A percentile compares a stretch with the other conserved stretches of the same genome.
Conservation (phyloP, 2,329 filamentous ascomycete genomes). For the Delphinella strobiligena region DNA sequence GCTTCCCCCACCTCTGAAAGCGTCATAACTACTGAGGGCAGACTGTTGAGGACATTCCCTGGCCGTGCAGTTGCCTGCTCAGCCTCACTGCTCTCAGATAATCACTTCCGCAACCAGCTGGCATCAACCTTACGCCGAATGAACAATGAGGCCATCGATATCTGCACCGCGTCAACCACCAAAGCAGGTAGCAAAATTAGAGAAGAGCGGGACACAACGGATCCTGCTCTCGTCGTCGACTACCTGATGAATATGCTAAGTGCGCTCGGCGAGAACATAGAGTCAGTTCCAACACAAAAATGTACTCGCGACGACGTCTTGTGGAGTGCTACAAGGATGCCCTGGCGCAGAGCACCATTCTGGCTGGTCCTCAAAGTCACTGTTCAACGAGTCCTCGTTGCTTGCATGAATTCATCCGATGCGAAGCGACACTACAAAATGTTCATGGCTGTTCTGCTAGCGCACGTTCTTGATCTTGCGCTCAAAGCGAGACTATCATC, state of each 20-base stretch:
- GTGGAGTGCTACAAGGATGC: conserved; percentile 24
- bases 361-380: conserved; percentile 53
- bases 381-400: conserved; percentile 39
- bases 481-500: conserved; percentile 2
- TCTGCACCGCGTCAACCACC: conserved; percentile 12
- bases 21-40: conserved; percentile 39
- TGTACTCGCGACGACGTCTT: conserved; percentile 46
- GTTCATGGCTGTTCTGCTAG: conserved; percentile 31
- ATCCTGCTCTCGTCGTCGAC: conserved; percentile 46
- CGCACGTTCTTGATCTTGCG: conserved; percentile 33
- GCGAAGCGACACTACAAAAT: not conserved
- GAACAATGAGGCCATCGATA: conserved; percentile 6
- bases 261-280: conserved; percentile 33
- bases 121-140: conserved; percentile 10
- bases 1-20: conserved; percentile 41
- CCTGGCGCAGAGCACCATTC: conserved; percentile 51
- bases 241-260: conserved; percentile 50
- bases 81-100: conserved; percentile 23
- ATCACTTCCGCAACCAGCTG: conserved; percentile 10
- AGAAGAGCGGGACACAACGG: conserved; percentile 46
- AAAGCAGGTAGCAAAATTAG: conserved; percentile 40
- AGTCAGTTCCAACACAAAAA: conserved; percentile 38
- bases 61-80: conserved; percentile 40
- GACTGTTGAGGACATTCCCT: conserved; percentile 50
- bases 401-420: conserved; percentile 4